Conservation (phyloP, 768 basidiomycete genomes). For the Pleurotus cornucopiae region DNA sequence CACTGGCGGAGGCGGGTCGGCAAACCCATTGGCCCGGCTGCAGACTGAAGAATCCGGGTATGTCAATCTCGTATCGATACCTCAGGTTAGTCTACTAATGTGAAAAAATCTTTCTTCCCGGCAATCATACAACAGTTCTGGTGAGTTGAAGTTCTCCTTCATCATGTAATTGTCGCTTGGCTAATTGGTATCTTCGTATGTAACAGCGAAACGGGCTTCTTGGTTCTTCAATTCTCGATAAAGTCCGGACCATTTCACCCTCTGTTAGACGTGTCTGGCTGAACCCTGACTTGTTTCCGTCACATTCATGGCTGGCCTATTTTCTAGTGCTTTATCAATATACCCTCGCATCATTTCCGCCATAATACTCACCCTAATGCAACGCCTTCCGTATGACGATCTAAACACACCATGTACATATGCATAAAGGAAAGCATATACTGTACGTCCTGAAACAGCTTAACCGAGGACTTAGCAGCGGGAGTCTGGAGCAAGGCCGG, state of each 20-base stretch:
- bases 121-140: constrained; percentile 15
- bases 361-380: constrained; percentile 8
- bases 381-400: background rate
- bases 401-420: background rate
- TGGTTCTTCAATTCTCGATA: constrained; percentile 90
- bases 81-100: constrained; percentile 13
- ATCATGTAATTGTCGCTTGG: constrained; percentile 14
- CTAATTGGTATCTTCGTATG: constrained; percentile 13
- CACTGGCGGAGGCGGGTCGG: constrained; percentile 39
- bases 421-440: background rate
- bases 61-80: constrained; percentile 23
- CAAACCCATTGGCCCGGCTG: constrained; percentile 62
- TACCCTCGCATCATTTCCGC: background rate
- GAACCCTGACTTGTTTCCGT: background rate
- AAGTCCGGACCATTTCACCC: constrained; percentile 15
- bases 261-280: background rate
- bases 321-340: constrained; percentile 8
- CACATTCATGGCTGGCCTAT: background rate
- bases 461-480: background rate
- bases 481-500: background rate
- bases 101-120: constrained; percentile 11
- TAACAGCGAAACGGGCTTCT: constrained; percentile 81
- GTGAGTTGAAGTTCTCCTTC: constrained; percentile 32
- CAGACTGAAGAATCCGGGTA: constrained; percentile 80
- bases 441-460: background rate